Percentiles rank a stretch among this genome's conserved stretches.
Conservation (phyloP, 1,284 basidiomycete genomes). For the Afroboletus lepidellus region DNA sequence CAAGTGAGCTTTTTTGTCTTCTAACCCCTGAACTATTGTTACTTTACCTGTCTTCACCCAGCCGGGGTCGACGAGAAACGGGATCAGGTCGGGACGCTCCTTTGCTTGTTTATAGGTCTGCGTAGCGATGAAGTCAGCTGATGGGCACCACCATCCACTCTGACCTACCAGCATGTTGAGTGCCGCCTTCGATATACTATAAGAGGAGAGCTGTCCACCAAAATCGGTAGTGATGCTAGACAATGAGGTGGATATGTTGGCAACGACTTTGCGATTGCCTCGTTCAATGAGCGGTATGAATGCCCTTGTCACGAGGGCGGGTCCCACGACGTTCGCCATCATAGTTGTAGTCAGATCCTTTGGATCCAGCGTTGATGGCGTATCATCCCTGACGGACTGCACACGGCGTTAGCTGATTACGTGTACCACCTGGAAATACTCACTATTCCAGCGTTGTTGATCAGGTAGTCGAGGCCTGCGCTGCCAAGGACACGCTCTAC, state of each 20-base stretch:
- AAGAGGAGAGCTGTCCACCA: slow-evolving; percentile 9
- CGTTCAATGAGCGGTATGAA: slow-evolving; percentile 28
- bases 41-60: slow-evolving; percentile 19
- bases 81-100: slow-evolving; percentile 16
- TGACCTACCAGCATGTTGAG: slow-evolving; percentile 18
- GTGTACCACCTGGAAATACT: not conserved
- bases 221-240: slow-evolving; percentile 24
- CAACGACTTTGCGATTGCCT: slow-evolving; percentile 24
- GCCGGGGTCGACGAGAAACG: slow-evolving; percentile 17
- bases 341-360: slow-evolving; percentile 12
- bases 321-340: slow-evolving; percentile 28
- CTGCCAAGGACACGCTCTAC: slow-evolving; percentile 21
- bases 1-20: not conserved
- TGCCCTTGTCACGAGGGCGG: slow-evolving; percentile 24
- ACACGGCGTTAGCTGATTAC: not conserved
- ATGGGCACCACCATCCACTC: not conserved
- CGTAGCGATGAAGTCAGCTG: not conserved
- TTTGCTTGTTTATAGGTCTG: slow-evolving; percentile 20
- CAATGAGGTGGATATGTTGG: slow-evolving; percentile 26
- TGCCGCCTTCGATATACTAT: slow-evolving; percentile 18
- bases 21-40: not conserved
- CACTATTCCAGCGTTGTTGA: slow-evolving; percentile 35
- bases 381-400: slow-evolving; percentile 20
- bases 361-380: slow-evolving; percentile 12
- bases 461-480: slow-evolving; percentile 30